Percentiles rank a stretch among this genome's conserved stretches.
Evolutionary conservation across 495 filamentous ascomycete genomes (phyloP).

Genomic region (Pyrenula massariospora): DNA sequence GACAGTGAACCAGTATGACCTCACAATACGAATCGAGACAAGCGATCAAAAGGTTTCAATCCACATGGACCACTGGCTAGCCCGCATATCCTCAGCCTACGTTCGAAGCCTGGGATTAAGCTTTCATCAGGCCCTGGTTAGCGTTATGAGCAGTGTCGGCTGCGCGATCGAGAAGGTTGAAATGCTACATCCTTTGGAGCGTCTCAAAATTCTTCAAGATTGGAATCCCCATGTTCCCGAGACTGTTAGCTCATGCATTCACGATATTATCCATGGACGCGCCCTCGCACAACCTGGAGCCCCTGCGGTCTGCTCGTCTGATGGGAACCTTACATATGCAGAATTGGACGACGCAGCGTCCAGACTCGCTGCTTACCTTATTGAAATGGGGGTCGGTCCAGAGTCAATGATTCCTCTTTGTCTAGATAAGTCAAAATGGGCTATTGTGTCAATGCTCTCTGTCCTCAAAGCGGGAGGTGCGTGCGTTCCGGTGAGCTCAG

Average conservation of each 20-base stretch:
- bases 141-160: conserved; percentile 24
- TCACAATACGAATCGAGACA: conserved; percentile 43
- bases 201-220: conserved; percentile 16
- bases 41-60: conserved; percentile 30
- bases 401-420: conserved; percentile 25
- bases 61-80: conserved; percentile 47
- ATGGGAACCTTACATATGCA: conserved; percentile 36
- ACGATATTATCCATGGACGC: conserved; percentile 30
- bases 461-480: conserved; percentile 32
- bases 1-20: conserved; percentile 40
- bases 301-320: conserved; percentile 33
- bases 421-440: conserved; percentile 29
- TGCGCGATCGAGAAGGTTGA: conserved; percentile 19
- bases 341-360: conserved; percentile 34
- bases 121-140: conserved; percentile 31
- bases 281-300: conserved; percentile 21
- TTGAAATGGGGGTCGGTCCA: conserved; percentile 23
- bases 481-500: conserved; percentile 25
- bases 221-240: conserved; percentile 34
- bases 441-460: conserved; percentile 26
- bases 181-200: too few species aligned
- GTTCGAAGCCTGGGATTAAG: conserved; percentile 38
- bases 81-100: conserved; percentile 31
- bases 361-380: conserved; percentile 30
- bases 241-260: conserved; percentile 24